phyloP scores from a whole-genome alignment of 495 filamentous ascomycete genomes.

The Aspergillus cavernicola region DNA sequence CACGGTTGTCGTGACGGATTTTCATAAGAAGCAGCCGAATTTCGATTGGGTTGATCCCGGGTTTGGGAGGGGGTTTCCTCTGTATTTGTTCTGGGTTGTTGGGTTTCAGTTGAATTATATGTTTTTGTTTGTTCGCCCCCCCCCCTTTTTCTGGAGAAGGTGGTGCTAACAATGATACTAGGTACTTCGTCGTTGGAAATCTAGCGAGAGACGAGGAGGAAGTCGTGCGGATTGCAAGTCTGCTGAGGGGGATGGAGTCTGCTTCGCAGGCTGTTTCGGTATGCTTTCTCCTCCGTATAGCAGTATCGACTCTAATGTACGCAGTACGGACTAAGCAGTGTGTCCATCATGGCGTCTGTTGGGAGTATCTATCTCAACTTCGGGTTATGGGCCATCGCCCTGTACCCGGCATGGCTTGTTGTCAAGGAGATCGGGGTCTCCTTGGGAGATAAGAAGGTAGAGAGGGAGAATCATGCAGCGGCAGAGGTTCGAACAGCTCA shows the following conservation, averaged over 20 bases:
- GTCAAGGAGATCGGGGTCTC: constrained; percentile 47
- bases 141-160: background rate
- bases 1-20: constrained; percentile 52
- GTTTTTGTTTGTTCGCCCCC: constrained; percentile 47
- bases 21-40: constrained; percentile 43
- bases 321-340: constrained; percentile 53
- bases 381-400: constrained; percentile 53
- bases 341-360: constrained; percentile 55
- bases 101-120: constrained; percentile 64
- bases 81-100: constrained; percentile 55
- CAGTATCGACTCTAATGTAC: background rate
- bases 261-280: constrained; percentile 59
- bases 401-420: constrained; percentile 58
- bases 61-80: constrained; percentile 54
- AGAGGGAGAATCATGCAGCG: too few relatives aligned
- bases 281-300: constrained; percentile 3
- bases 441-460: constrained; percentile 34
- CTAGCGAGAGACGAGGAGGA: constrained; percentile 53
- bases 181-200: constrained; percentile 60
- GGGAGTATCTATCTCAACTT: constrained; percentile 62
- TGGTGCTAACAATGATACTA: constrained; percentile 11
- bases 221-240: constrained; percentile 56
- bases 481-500: too few relatives aligned
- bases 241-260: constrained; percentile 59
- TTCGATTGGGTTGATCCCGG: constrained; percentile 56